These are phyloP conservation scores for Suhomyces faveliae DNA, from an alignment of 805 yeast species.

Conservation along the genomic window DNA sequence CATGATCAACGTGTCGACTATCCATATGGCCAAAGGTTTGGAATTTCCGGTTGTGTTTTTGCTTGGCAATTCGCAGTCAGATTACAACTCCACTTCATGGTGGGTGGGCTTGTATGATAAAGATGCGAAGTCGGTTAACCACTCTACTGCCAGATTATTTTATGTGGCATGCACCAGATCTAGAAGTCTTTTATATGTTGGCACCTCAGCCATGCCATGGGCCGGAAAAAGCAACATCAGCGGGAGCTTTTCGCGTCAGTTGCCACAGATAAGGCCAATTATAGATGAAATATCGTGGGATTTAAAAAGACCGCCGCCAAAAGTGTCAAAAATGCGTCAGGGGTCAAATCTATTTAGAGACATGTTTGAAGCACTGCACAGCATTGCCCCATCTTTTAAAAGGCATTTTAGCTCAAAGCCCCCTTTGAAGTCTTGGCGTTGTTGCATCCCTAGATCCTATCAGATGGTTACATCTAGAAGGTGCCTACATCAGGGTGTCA, in stretches of 20 bases:
- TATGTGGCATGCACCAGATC: constrained; percentile 74
- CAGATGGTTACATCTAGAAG: neutral
- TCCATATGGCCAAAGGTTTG: constrained; percentile 73
- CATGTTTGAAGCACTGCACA: neutral
- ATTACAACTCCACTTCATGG: constrained; percentile 1
- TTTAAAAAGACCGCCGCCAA: neutral
- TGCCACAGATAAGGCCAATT: constrained; percentile 1
- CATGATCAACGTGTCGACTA: constrained; percentile 58
- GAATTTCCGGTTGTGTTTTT: constrained; percentile 71
- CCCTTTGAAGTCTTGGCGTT: neutral
- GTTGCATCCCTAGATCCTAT: neutral
- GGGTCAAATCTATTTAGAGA: neutral
- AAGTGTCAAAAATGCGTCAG: constrained; percentile 1
- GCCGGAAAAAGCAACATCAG: neutral
- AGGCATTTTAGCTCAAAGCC: neutral
- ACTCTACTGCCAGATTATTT: constrained; percentile 41
- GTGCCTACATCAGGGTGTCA: neutral
- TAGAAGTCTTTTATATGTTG: constrained; percentile 40
- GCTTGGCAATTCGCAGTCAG: constrained; percentile 9
- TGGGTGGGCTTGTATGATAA: constrained; percentile 7
- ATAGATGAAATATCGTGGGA: neutral
- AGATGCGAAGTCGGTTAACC: constrained; percentile 3
- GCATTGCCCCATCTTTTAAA: neutral
- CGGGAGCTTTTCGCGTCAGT: neutral
- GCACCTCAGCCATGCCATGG: constrained; percentile 8